These are phyloP conservation scores for Puccinia novopanici DNA, from an alignment of 1,284 basidiomycete genomes.

Conservation along the genomic window DNA sequence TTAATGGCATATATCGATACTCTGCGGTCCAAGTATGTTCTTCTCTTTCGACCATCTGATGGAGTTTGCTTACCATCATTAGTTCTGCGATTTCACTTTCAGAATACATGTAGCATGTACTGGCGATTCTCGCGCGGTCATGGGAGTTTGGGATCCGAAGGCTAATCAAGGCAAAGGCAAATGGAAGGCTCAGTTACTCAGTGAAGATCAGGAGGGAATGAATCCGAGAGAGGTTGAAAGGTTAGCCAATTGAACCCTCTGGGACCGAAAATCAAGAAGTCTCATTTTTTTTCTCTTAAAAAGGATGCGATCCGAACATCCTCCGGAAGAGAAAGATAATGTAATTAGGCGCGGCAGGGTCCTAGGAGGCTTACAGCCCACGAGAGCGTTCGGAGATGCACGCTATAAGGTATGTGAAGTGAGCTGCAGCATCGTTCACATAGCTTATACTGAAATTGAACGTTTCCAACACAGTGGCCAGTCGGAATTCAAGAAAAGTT, in stretches of 20 bases:
- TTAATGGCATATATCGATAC: constrained; percentile 82
- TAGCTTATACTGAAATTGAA: not conserved
- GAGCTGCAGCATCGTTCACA: constrained; percentile 55
- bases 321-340: constrained; percentile 70
- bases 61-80: not conserved
- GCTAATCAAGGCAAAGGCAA: constrained; percentile 60
- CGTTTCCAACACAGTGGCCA: constrained; percentile 65
- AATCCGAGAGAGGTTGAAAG: constrained; percentile 74
- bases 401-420: constrained; percentile 63
- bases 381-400: constrained; percentile 75
- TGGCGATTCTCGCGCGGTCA: constrained; percentile 92
- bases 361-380: constrained; percentile 88
- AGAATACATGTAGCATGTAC: constrained; percentile 81
- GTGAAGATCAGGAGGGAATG: constrained; percentile 91
- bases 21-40: constrained; percentile 58
- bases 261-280: not conserved
- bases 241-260: constrained; percentile 15
- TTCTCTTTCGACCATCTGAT: not conserved
- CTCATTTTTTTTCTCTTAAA: constrained; percentile 61
- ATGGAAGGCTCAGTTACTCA: constrained; percentile 89
- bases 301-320: constrained; percentile 84
- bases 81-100: constrained; percentile 41
- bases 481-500: constrained; percentile 59
- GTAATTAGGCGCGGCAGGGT: constrained; percentile 74
- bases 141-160: constrained; percentile 72